phyloP scores from a whole-genome alignment of 2,329 filamentous ascomycete species.

The Fusarium verrucosum region DNA sequence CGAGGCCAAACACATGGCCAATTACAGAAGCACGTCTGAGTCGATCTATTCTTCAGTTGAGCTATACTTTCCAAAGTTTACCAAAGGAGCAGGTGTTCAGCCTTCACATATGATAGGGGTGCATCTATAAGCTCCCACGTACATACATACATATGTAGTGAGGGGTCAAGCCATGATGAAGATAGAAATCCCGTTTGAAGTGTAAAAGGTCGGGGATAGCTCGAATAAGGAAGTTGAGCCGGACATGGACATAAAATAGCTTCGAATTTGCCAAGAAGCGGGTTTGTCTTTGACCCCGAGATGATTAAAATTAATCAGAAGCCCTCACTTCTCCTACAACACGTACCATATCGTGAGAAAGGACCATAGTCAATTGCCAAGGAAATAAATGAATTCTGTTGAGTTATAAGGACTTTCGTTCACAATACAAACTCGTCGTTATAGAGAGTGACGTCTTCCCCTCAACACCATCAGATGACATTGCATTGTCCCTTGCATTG shows the following conservation, averaged over 20 bases:
- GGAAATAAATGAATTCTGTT: background rate
- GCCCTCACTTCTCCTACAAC: background rate
- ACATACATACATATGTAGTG: too few species aligned
- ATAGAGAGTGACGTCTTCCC: background rate
- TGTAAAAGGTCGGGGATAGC: background rate
- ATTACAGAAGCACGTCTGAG: background rate
- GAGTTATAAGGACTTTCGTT: background rate
- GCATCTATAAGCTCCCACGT: background rate
- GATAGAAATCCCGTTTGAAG: background rate
- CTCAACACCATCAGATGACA: background rate
- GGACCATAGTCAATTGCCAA: background rate
- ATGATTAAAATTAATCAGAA: background rate
- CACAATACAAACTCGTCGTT: background rate
- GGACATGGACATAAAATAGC: background rate
- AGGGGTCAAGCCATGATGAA: slow-evolving; percentile 14
- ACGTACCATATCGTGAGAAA: background rate
- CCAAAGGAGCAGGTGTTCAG: slow-evolving; percentile 22
- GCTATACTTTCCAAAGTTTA: background rate
- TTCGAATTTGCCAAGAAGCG: slow-evolving; percentile 17
- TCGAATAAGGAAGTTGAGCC: slow-evolving; percentile 30
- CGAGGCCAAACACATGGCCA: slow-evolving; percentile 23
- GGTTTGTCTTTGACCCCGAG: background rate
- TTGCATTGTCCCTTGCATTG: slow-evolving; percentile 14
- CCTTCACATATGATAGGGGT: slow-evolving; percentile 11
- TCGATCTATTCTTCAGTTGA: background rate